Evolutionary conservation across 2,329 filamentous ascomycete genomes (phyloP), one percentile per base, ranked within the genome.

Genomic region (Tolypocladium capitatum): DNA sequence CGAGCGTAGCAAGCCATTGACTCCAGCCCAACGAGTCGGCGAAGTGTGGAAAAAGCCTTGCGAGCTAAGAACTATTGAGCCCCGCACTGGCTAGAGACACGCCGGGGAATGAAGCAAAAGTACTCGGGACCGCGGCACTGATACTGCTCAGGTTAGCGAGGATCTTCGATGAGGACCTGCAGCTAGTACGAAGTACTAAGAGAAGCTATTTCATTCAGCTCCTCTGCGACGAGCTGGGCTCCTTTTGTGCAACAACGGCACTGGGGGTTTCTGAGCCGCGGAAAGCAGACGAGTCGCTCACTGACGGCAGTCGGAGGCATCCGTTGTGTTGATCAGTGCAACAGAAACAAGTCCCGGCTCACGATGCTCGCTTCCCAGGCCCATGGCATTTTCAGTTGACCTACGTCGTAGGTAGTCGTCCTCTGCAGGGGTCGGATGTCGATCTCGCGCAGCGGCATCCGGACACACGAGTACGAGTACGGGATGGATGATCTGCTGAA

Each of bases 1-100:
- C 38, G 16, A 28, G 16, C 7, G 16, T 16, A 18, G 9, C 16
- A 24, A 2, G 8, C 13, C 21, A 18, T 30, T n/a, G 38, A n/a
- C 16, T 30, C 30, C 31, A 35, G 35, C 43, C 21, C 24, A 24
- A 24, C n/a, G n/a, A n/a, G n/a, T n/a, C n/a, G n/a, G n/a, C n/a
- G 43, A 33, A 7, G 31, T 32, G 43, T 21, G 35, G 40, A 4
- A 45, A 35, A 35, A 45, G 43, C 43, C 35, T 45, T 45, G 31
- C 31, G 20, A 45, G 43, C 43, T 45, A 45, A 27, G 20, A 27
- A 33, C 20, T 27, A 45, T 35, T 4, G 43, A 45, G 43, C 43
- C 43, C 43, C 43, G 43, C 43, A 35, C 14, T n/a, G 31, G 32
- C 32, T 45, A 45, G 43, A 45, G 31, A 45, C 43, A 45, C 43